Base-by-base conservation (phyloP, 1,284 basidiomycete genomes). In the Waitea zeae region DNA sequence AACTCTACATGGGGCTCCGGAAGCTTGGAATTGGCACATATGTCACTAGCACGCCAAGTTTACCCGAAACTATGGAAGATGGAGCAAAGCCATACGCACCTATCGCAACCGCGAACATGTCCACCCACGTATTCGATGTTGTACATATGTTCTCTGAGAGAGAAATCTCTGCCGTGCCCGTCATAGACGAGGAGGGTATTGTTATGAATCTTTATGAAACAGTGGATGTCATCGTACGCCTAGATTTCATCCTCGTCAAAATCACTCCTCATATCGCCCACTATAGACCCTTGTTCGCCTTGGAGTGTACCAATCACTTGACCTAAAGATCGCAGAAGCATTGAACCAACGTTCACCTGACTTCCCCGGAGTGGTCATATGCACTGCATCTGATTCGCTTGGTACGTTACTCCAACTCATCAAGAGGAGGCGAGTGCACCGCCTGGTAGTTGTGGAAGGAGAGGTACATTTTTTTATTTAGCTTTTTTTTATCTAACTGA, bases 191-290 rank as follows among this genome's bases (percentile, higher is more conserved):
- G 38, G 71, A 90, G 3, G 95, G 93, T 6, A 72, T 92, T 38
- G 95, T 98, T 20, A 73, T 98, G 38, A 93, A 99, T 52, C 57
- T 99, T 30, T 99, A 98, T 54, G 95, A 99, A 57, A 96, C 93
- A 2, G 95, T 99, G 14, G 95, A 99, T 59, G 93, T 98, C 34
- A 95, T 98, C 43, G 89, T 93, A 55, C 53, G 86, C 71, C 12
- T 13, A 18, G 36, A 38, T 30, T 31, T 39, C 20, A 27, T 34
- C 9, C 24, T 26, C 9, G 24, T 26, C 24, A n/a, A 9, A n/a
- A 26, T 42, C 36, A 29, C 19, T 20, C 36, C 19, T n/a, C 18
- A 20, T 7, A 3, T 19, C 11, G 45, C 35, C 19, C 3, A 27
- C 33, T 36, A n/a, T 45, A 93, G 89, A 92, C 88, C 3, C 72